phyloP scores from a whole-genome alignment of 441 rosid genomes.

The Adansonia grandidieri region DNA sequence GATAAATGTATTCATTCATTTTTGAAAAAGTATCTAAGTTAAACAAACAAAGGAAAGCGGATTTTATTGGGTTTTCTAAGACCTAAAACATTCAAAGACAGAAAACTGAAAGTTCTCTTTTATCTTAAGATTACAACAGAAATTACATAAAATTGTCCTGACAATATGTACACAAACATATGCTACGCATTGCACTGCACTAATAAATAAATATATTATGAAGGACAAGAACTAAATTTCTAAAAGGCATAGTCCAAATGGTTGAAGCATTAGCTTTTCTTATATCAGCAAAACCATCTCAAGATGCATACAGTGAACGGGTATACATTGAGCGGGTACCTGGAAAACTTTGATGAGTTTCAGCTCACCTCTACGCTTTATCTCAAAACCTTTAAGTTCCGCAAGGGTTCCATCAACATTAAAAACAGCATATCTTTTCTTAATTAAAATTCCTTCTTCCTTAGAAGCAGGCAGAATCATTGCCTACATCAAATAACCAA shows the following conservation, averaged over 20 bases:
- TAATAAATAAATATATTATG: background rate
- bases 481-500: conserved; percentile 55
- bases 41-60: background rate
- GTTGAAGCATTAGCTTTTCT: background rate
- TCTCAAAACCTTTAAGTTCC: conserved; percentile 99
- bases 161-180: background rate
- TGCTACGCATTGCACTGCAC: background rate
- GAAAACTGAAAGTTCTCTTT: conserved; percentile 9
- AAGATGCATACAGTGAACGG: conserved; percentile 1
- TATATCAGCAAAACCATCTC: conserved; percentile 12
- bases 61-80: background rate
- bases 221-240: background rate
- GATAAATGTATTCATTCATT: background rate
- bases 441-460: conserved; percentile 95
- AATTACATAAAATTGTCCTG: background rate
- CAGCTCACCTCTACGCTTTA: conserved; percentile 99
- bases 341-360: conserved; percentile 98
- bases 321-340: conserved; percentile 46
- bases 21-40: background rate
- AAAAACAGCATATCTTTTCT: conserved; percentile 98
- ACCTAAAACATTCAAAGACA: conserved; percentile 14
- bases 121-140: conserved; percentile 1
- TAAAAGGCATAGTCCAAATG: background rate
- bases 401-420: conserved; percentile 99
- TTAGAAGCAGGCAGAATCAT: conserved; percentile 99